phyloP scores from a whole-genome alignment of 306 rosid genomes.

The Carpinus viminea region DNA sequence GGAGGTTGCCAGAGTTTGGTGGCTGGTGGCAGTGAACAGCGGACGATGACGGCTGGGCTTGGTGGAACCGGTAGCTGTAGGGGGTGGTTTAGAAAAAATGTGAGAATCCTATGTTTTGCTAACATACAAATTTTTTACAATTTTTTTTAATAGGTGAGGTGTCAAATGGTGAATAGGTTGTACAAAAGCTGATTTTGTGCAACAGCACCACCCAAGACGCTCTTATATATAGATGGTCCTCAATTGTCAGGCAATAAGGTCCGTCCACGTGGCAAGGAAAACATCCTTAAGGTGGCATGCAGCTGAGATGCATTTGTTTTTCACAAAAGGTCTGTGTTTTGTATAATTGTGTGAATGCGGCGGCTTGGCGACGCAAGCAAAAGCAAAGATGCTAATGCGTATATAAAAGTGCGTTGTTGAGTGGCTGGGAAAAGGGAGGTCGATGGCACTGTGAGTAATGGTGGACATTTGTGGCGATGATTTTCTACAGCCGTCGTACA shows the following conservation, averaged over 20 bases:
- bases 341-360: not conserved
- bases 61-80: too few relatives aligned
- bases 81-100: too few relatives aligned
- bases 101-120: too few relatives aligned
- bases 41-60: too few relatives aligned
- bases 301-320: not conserved
- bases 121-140: too few relatives aligned
- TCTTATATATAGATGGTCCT: not conserved
- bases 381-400: not conserved
- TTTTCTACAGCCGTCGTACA: not conserved
- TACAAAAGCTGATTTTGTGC: too few relatives aligned
- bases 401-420: not conserved
- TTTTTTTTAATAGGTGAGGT: too few relatives aligned
- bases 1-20: too few relatives aligned
- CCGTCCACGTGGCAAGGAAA: not conserved
- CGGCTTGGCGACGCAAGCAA: not conserved
- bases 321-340: not conserved
- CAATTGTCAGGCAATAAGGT: not conserved
- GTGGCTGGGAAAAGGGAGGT: not conserved
- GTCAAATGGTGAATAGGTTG: too few relatives aligned
- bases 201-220: too few relatives aligned
- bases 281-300: not conserved
- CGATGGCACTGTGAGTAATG: not conserved
- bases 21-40: too few relatives aligned
- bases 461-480: not conserved